Conservation (phyloP, 1,284 basidiomycete genomes). For the Cutaneotrichosporon cyanovorans region DNA sequence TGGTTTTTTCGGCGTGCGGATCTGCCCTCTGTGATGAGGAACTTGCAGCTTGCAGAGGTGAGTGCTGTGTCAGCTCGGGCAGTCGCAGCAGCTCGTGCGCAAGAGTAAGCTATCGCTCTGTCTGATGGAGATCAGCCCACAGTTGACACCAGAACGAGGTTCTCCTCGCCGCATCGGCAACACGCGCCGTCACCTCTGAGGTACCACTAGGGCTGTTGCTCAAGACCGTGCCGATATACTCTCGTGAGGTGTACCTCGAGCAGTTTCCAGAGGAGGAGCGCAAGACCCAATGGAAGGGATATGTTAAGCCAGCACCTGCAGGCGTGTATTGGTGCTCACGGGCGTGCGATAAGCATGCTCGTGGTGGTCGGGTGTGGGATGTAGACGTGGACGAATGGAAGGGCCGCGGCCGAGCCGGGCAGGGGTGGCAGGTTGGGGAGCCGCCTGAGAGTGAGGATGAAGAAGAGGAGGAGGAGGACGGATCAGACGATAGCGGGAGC, state of each 20-base stretch:
- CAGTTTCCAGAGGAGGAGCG: conserved; percentile 26
- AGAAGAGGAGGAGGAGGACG: conserved; percentile 15
- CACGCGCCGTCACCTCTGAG: conserved; percentile 26
- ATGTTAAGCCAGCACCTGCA: conserved; percentile 19
- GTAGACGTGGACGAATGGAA: conserved; percentile 41
- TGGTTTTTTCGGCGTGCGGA: conserved; percentile 43
- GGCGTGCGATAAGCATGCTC: conserved; percentile 42
- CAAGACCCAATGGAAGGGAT: conserved; percentile 33
- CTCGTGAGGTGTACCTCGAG: conserved; percentile 26
- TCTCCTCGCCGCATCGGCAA: conserved; percentile 34
- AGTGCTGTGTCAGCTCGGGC: too few relatives aligned
- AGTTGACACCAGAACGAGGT: conserved; percentile 36
- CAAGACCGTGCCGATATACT: conserved; percentile 37
- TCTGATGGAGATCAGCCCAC: neutral
- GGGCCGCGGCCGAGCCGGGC: conserved; percentile 26
- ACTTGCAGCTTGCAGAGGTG: conserved; percentile 39
- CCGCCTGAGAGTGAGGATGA: conserved; percentile 13
- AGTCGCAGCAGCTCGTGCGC: too few relatives aligned
- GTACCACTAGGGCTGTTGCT: conserved; percentile 29
- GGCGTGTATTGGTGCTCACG: conserved; percentile 42
- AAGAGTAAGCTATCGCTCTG: too few relatives aligned
- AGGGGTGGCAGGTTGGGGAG: conserved; percentile 24
- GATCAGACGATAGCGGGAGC: conserved; percentile 12
- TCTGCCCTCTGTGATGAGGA: conserved; percentile 42
- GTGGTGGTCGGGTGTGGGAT: conserved; percentile 36